These are phyloP conservation scores for Globomyces pollinis-pini DNA, from an alignment of 192 early-diverging fungal species.

Conservation along the genomic window DNA sequence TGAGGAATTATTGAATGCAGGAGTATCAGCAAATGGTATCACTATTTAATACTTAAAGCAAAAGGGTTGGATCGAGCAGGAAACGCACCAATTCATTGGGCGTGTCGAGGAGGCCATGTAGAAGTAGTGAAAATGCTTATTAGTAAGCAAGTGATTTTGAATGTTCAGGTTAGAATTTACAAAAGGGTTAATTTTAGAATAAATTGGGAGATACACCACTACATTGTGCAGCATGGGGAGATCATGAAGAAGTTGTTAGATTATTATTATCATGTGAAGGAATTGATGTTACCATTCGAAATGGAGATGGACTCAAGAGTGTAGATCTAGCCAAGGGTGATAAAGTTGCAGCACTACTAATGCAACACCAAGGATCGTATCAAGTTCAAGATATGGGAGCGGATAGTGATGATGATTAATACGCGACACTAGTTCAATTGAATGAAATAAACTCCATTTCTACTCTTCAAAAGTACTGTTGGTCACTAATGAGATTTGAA, in stretches of 20 bases:
- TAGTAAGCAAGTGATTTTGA: conserved; percentile 26
- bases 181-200: conserved; percentile 24
- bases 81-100: conserved; percentile 50
- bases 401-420: conserved; percentile 20
- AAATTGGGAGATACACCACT: conserved; percentile 50
- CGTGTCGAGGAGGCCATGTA: conserved; percentile 36
- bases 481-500: too few relatives aligned
- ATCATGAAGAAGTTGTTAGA: conserved; percentile 20
- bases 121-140: conserved; percentile 36
- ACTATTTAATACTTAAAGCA: background rate
- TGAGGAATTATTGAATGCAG: conserved; percentile 33
- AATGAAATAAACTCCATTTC: too few relatives aligned
- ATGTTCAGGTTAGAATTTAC: conserved; percentile 32
- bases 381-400: conserved; percentile 7
- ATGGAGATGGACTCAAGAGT: conserved; percentile 37
- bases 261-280: conserved; percentile 26
- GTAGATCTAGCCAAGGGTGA: conserved; percentile 33
- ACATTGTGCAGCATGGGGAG: conserved; percentile 46
- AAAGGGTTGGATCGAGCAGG: conserved; percentile 50
- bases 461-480: too few relatives aligned
- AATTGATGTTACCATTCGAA: conserved; percentile 28
- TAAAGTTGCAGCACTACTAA: conserved; percentile 32
- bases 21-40: conserved; percentile 43
- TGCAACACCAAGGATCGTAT: conserved; percentile 16
- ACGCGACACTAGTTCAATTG: too few relatives aligned